A percentile compares a stretch with the other conserved stretches of the same genome.
These are phyloP conservation scores for Aspergillus sp. DNA, from an alignment of 2,329 filamentous ascomycete genomes.

Conservation along the genomic window DNA sequence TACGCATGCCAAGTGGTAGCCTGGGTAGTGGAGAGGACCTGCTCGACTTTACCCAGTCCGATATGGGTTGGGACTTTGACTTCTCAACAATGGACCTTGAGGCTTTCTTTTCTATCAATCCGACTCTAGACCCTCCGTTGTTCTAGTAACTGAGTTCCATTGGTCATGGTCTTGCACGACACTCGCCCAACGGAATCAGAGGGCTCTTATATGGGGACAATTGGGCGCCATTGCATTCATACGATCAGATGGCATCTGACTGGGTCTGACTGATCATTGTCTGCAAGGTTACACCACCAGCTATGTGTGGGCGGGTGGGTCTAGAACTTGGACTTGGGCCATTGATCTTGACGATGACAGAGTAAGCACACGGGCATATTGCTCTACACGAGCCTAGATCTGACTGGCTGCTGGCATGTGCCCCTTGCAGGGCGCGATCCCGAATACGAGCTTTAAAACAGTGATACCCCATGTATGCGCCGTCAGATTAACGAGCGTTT, in stretches of 20 bases:
- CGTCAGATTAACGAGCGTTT: not conserved
- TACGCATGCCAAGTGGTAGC: conserved; percentile 25
- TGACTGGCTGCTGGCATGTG: not conserved
- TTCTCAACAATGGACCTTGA: conserved; percentile 45
- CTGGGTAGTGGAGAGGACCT: conserved; percentile 34
- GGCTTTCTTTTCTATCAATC: conserved; percentile 40
- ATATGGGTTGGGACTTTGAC: conserved; percentile 44
- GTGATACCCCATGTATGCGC: not conserved
- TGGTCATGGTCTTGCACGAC: not conserved
- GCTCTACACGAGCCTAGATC: not conserved
- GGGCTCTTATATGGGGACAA: not conserved
- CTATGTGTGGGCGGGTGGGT: not conserved
- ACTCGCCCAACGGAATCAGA: not conserved
- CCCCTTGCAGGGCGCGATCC: not conserved
- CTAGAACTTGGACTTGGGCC: not conserved
- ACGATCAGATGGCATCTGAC: not conserved
- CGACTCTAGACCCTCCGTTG: conserved; percentile 20
- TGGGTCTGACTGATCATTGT: not conserved
- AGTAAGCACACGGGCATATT: not conserved
- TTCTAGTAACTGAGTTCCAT: not conserved
- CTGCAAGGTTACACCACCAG: not conserved
- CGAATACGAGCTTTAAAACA: not conserved
- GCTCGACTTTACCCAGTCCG: conserved; percentile 39
- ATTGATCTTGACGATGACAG: not conserved
- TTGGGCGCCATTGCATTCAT: not conserved